phyloP scores from a whole-genome alignment of 2,329 filamentous ascomycete genomes.

The Cercospora zeina region DNA sequence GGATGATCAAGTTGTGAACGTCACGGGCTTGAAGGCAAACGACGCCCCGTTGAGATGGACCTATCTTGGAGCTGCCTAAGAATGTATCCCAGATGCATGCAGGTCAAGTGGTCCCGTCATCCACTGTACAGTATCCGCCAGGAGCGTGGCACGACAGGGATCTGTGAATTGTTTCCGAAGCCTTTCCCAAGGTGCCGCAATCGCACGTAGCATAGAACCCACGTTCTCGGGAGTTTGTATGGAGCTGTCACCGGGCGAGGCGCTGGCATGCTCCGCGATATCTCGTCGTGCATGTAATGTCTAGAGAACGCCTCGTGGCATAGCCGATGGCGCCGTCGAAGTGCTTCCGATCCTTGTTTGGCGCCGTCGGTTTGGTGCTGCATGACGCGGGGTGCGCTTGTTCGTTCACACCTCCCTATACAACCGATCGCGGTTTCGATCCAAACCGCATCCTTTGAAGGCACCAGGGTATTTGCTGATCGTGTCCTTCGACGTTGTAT shows the following conservation, averaged over 20 bases:
- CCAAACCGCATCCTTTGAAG: slow-evolving; percentile 12
- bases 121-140: neutral
- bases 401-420: slow-evolving; percentile 15
- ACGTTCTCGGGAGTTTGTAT: neutral
- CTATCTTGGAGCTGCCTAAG: slow-evolving; percentile 45
- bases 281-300: neutral
- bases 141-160: neutral
- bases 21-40: slow-evolving; percentile 45
- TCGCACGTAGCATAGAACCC: neutral
- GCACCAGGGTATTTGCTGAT: neutral
- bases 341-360: slow-evolving; percentile 2
- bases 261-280: neutral
- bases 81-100: neutral
- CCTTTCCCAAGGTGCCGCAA: neutral
- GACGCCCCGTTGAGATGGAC: slow-evolving; percentile 48
- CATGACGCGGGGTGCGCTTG: slow-evolving; percentile 10
- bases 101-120: neutral
- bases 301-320: neutral
- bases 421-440: slow-evolving; percentile 7
- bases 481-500: neutral
- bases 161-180: neutral
- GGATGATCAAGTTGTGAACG: slow-evolving; percentile 54
- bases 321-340: slow-evolving; percentile 7
- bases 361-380: neutral
- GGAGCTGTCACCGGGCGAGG: neutral